These are phyloP conservation scores for Elaphomyces granulatus DNA, from an alignment of 495 filamentous ascomycete genomes.

Conservation along the genomic window DNA sequence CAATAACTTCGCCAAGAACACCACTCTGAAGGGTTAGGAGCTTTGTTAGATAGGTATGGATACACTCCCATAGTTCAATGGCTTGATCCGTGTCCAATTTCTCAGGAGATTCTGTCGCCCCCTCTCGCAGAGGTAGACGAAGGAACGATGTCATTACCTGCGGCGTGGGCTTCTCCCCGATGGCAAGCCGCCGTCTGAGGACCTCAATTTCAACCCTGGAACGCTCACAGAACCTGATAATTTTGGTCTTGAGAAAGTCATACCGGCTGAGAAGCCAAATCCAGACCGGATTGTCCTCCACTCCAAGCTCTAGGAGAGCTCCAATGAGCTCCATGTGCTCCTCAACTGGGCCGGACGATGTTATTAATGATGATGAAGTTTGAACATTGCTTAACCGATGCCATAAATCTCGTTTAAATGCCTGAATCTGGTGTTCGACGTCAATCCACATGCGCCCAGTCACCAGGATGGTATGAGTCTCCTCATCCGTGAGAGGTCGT, in stretches of 20 bases:
- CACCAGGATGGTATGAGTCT: conserved; percentile 71
- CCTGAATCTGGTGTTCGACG: conserved; percentile 66
- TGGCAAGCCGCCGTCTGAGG: conserved; percentile 62
- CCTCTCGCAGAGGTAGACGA: conserved; percentile 49
- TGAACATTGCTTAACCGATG: conserved; percentile 49
- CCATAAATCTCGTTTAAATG: conserved; percentile 85
- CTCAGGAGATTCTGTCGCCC: conserved; percentile 36
- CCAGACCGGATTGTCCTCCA: conserved; percentile 92
- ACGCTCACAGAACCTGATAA: conserved; percentile 61
- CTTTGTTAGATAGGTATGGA: conserved; percentile 50
- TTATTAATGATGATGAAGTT: conserved; percentile 27
- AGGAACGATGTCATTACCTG: conserved; percentile 59
- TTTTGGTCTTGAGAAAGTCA: conserved; percentile 75
- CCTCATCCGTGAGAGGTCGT: conserved; percentile 46
- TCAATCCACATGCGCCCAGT: conserved; percentile 93
- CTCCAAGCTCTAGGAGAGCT: conserved; percentile 76
- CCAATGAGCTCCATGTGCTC: conserved; percentile 83
- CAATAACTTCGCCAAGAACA: conserved; percentile 73
- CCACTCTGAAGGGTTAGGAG: conserved; percentile 60
- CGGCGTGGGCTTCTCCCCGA: conserved; percentile 51
- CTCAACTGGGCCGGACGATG: conserved; percentile 40
- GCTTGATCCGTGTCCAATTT: conserved; percentile 59
- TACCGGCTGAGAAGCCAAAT: conserved; percentile 82
- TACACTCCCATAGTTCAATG: conserved; percentile 80
- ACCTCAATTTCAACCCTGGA: conserved; percentile 87